Base-by-base conservation (phyloP, 116 monocot species). In the Cymodocea nodosa region DNA sequence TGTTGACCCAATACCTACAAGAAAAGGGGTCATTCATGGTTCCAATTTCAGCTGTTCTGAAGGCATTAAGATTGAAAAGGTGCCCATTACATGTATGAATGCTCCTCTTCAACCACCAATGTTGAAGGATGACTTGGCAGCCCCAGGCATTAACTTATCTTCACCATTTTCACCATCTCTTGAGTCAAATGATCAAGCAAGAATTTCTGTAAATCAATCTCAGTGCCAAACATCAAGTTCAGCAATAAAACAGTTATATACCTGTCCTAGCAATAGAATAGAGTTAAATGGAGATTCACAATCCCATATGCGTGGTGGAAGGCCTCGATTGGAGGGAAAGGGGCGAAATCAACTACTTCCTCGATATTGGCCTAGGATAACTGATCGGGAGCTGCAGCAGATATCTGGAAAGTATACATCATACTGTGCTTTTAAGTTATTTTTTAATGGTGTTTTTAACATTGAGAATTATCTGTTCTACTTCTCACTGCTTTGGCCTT, bases 371-470 rank as follows among this genome's bases (percentile, higher is more conserved):
- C 89, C 89, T 22, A 78, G 85, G 72, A 83, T 85, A 69, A 89
- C 89, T 40, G 83, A 85, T 74, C 74, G 79, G 73, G 90, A 90
- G 49, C 78, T 90, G 23, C 83, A 81, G 49, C 80, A 85, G 61
- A 85, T 90, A 70, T 81, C 85, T 70, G 90, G 85, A 83, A 77
- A 83, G 90, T 90, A 90, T 90, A 85, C 90, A 65, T 63, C 77
- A 4, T 17, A 48, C 52, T 48, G 11, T 50, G n/a, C 0, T 44
- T 44, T 66, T 66, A 14, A 10, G 17, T 14, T 52, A 65, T 65
- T 20, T 76, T 65, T 48, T 17, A 14, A 71, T 23, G 2, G 44
- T 34, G 60, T 6, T 22, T 11, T 39, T 16, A 17, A 23, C 17
- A 16, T 34, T 51, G 7, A 51, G 2, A 50, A 22, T 9, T n/a